Evolutionary conservation across 306 rosid species (phyloP).

Genomic region (Lathyrus tuberosus): DNA sequence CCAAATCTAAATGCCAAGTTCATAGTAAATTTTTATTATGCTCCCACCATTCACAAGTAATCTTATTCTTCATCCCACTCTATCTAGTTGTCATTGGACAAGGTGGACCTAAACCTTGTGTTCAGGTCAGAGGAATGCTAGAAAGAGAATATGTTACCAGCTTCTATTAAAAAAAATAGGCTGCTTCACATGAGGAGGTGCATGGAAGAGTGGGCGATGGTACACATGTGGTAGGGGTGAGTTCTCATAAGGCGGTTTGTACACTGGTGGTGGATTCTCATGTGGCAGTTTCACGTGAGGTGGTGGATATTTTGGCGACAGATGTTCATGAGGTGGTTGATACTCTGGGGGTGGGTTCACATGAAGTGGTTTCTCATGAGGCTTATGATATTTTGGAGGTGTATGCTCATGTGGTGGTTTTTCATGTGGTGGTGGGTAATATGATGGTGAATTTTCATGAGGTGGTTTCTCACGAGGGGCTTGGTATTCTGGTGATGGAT

Average conservation of each 20-base stretch:
- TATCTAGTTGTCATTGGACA: slow-evolving; percentile 24
- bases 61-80: slow-evolving; percentile 53
- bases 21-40: slow-evolving; percentile 21
- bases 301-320: too few relatives aligned
- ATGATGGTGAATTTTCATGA: background rate
- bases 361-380: slow-evolving; percentile 23
- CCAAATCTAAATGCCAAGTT: slow-evolving; percentile 28
- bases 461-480: slow-evolving; percentile 1
- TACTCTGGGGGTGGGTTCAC: background rate
- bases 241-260: background rate
- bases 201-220: background rate
- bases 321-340: background rate
- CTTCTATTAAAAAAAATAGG: too few relatives aligned
- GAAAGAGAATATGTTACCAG: too few relatives aligned
- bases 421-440: slow-evolving; percentile 2
- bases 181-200: background rate
- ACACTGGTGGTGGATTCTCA: too few relatives aligned
- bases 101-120: slow-evolving; percentile 22
- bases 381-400: background rate
- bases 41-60: slow-evolving; percentile 46
- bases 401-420: background rate
- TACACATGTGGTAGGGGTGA: slow-evolving; percentile 24
- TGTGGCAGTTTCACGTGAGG: too few relatives aligned
- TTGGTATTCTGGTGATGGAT: background rate
- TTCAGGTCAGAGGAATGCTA: background rate